phyloP scores from a whole-genome alignment of 352 stramenopile species.

The Halophytophthora batemanensis region DNA sequence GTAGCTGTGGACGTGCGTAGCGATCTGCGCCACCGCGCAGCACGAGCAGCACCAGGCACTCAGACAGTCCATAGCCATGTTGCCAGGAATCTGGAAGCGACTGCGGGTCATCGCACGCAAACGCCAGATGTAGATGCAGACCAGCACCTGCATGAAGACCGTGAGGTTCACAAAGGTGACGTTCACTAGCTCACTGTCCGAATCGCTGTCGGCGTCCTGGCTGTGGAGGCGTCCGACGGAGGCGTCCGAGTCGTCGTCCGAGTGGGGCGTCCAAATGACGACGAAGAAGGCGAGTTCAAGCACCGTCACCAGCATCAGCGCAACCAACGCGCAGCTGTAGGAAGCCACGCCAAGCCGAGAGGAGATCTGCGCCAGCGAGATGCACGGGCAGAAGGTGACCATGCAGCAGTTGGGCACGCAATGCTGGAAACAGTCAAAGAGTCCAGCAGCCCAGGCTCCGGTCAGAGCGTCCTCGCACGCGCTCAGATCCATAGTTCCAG shows the following conservation, averaged over 20 bases:
- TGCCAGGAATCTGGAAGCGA: constrained; percentile 43
- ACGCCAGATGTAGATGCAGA: constrained; percentile 34
- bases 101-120: constrained; percentile 41
- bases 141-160: constrained; percentile 19
- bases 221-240: constrained; percentile 15
- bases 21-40: constrained; percentile 38
- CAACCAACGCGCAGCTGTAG: constrained; percentile 24
- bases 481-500: constrained; percentile 17
- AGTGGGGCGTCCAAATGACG: constrained; percentile 16
- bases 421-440: constrained; percentile 46
- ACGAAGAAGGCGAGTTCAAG: constrained; percentile 21
- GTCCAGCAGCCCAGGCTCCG: constrained; percentile 30
- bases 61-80: constrained; percentile 27
- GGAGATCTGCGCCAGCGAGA: constrained; percentile 48
- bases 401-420: constrained; percentile 51
- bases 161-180: constrained; percentile 22
- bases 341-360: constrained; percentile 31
- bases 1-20: constrained; percentile 43
- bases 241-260: constrained; percentile 10
- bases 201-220: not conserved
- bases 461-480: constrained; percentile 21
- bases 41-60: constrained; percentile 39
- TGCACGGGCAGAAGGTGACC: constrained; percentile 42
- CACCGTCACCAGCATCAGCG: constrained; percentile 22
- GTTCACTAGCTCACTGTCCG: constrained; percentile 10